phyloP scores from a whole-genome alignment of 2,329 filamentous ascomycete genomes.

The Colletotrichum camelliae region DNA sequence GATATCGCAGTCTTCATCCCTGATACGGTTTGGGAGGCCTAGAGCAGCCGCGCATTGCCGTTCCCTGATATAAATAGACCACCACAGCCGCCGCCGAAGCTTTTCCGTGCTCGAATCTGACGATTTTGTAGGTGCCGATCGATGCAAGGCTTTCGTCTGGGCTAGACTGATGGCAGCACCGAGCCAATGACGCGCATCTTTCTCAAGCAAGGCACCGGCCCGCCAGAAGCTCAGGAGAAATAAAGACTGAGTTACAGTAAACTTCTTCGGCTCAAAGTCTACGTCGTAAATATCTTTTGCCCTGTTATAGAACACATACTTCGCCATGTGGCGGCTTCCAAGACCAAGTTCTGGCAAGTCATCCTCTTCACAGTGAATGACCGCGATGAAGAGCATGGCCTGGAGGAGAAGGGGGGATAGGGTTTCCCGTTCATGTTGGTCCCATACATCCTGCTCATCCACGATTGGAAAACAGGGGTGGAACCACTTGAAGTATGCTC shows the following conservation, averaged over 20 bases:
- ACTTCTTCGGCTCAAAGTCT: neutral
- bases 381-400: neutral
- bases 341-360: neutral
- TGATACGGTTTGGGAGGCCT: constrained; percentile 51
- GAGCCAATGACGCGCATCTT: constrained; percentile 54
- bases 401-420: neutral
- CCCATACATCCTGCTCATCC: neutral
- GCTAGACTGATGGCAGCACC: constrained; percentile 56
- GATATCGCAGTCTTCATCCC: constrained; percentile 53
- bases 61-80: constrained; percentile 57
- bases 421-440: accelerated
- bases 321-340: neutral
- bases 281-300: neutral
- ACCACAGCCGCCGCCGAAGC: constrained; percentile 55
- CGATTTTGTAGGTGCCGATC: constrained; percentile 22
- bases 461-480: neutral
- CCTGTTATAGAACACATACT: neutral
- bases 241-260: neutral
- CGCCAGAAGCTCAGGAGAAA: constrained; percentile 36
- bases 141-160: constrained; percentile 52
- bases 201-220: constrained; percentile 49
- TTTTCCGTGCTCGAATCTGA: constrained; percentile 29
- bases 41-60: constrained; percentile 50
- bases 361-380: neutral
- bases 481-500: neutral